Evolutionary conservation across 129 eudicot genomes (phyloP).

Genomic region (Escallonia rubra): DNA sequence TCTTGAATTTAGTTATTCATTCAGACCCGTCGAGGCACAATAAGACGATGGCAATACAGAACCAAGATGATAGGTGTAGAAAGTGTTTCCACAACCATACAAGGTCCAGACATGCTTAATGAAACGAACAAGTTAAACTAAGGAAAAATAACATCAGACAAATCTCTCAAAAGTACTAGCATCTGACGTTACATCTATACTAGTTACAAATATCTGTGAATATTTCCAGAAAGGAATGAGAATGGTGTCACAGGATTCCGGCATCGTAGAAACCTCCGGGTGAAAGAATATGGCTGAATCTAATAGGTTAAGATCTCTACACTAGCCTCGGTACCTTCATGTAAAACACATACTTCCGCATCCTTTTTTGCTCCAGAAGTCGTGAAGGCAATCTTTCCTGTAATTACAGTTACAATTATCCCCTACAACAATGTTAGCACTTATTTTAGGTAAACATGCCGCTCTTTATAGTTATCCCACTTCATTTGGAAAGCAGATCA

Average conservation of each 20-base stretch:
- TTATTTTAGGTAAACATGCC: constrained; percentile 3
- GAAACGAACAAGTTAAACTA: no score
- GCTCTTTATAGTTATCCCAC: neutral
- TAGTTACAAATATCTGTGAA: constrained; percentile 7
- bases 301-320: constrained; percentile 15
- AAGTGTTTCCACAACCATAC: no score
- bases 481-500: neutral
- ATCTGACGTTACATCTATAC: neutral
- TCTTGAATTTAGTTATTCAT: no score
- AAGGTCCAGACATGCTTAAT: no score
- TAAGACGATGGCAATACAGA: no score
- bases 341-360: neutral
- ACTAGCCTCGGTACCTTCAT: constrained; percentile 11
- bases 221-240: constrained; percentile 12
- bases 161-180: no score
- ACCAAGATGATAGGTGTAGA: no score
- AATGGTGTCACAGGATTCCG: constrained; percentile 6
- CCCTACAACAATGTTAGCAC: constrained; percentile 20
- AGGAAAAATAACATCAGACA: no score
- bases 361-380: neutral
- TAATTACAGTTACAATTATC: constrained; percentile 6
- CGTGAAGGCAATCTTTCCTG: constrained; percentile 2
- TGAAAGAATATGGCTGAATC: constrained; percentile 7
- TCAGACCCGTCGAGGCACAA: no score
- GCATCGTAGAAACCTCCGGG: constrained; percentile 3